phyloP scores from a whole-genome alignment of 192 early-diverging fungal genomes.

The Linnemannia schmuckeri region DNA sequence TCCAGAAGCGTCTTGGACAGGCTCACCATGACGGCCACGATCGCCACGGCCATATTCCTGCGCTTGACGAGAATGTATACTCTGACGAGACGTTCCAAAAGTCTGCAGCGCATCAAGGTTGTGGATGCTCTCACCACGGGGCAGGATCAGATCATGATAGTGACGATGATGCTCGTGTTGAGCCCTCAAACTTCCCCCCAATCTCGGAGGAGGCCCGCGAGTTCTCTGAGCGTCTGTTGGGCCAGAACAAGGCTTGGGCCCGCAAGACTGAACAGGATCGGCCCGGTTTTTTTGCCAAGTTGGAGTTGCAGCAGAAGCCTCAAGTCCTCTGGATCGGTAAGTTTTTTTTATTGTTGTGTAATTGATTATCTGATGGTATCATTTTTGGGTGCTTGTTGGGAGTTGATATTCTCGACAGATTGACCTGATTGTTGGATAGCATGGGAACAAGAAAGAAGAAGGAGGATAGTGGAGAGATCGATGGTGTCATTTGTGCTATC shows the following conservation, averaged over 20 bases:
- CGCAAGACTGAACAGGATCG: constrained; percentile 63
- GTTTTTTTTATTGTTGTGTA: constrained; percentile 10
- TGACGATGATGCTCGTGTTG: not conserved
- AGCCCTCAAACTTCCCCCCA: constrained; percentile 23
- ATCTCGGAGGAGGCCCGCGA: constrained; percentile 43
- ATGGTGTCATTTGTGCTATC: not conserved
- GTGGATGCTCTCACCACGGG: constrained; percentile 12
- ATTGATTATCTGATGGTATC: not conserved
- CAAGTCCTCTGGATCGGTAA: constrained; percentile 89
- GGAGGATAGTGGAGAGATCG: not conserved
- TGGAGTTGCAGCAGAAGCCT: constrained; percentile 83
- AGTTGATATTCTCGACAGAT: not conserved
- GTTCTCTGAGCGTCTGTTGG: constrained; percentile 53
- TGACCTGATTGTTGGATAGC: not conserved
- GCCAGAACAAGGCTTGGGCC: constrained; percentile 77
- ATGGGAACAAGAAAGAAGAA: not conserved
- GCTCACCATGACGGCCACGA: not conserved
- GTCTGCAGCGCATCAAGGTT: not conserved
- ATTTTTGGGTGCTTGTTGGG: too few relatives aligned
- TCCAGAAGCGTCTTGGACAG: constrained; percentile 27
- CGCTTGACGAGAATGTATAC: not conserved
- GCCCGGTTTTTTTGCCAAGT: constrained; percentile 80
- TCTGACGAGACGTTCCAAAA: not conserved
- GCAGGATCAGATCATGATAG: not conserved
- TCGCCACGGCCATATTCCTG: not conserved